A percentile compares a stretch with the other conserved stretches of the same genome.
These are phyloP conservation scores for Cordyceps farinosa DNA, from an alignment of 2,329 filamentous ascomycete species.

Conservation along the genomic window DNA sequence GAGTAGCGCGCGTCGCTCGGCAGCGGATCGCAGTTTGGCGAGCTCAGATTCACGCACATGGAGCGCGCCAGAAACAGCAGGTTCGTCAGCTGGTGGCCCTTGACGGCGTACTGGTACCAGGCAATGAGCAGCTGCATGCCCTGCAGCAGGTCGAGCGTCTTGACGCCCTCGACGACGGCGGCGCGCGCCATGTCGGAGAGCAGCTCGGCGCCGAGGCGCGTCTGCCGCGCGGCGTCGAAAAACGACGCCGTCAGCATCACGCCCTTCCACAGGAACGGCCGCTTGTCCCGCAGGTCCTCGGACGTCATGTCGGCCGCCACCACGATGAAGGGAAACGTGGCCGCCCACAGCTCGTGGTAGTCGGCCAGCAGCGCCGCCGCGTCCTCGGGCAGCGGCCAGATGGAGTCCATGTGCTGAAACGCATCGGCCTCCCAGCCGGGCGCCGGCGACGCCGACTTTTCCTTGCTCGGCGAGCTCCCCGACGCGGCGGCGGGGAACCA, in stretches of 20 bases:
- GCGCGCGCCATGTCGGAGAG: constrained; percentile 41
- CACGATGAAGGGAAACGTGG: constrained; percentile 45
- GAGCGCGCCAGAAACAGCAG: constrained; percentile 46
- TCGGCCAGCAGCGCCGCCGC: constrained; percentile 37
- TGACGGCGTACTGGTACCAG: constrained; percentile 48
- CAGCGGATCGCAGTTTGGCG: constrained; percentile 29
- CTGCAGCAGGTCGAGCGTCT: constrained; percentile 46
- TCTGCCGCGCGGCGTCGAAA: constrained; percentile 42
- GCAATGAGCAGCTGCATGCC: constrained; percentile 43
- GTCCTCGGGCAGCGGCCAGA: constrained; percentile 42
- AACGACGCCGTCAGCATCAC: constrained; percentile 44
- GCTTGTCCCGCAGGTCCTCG: constrained; percentile 33
- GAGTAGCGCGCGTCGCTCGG: constrained; percentile 25
- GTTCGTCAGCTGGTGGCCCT: constrained; percentile 48
- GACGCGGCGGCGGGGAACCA: constrained; percentile 30
- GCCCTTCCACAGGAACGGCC: constrained; percentile 48
- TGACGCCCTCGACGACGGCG: constrained; percentile 39
- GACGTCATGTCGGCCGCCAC: constrained; percentile 37
- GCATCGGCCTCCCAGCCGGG: constrained; percentile 23
- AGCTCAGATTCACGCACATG: constrained; percentile 41
- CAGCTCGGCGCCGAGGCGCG: constrained; percentile 41
- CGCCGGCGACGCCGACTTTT: constrained; percentile 3
- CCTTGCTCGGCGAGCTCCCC: constrained; percentile 1
- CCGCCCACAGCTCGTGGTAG: constrained; percentile 33
- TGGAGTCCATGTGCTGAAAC: constrained; percentile 27